These are phyloP conservation scores for Favolaschia claudopus DNA, from an alignment of 768 basidiomycete species.

Conservation along the genomic window DNA sequence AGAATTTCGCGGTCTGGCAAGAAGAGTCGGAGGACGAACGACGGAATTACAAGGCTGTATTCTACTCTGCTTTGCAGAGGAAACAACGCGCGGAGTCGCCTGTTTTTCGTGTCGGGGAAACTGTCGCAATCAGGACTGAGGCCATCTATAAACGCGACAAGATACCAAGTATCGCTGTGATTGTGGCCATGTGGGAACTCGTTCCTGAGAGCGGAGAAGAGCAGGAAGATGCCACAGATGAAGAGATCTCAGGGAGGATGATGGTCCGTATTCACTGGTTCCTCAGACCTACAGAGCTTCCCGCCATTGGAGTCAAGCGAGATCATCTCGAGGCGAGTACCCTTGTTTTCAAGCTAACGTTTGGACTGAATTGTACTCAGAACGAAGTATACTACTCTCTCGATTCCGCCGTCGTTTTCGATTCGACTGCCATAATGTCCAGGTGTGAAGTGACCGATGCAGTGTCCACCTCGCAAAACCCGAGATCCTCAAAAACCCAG, in stretches of 20 bases:
- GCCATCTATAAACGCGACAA: slow-evolving; percentile 48
- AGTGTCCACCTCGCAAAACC: slow-evolving; percentile 19
- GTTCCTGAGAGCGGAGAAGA: slow-evolving; percentile 32
- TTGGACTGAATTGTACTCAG: slow-evolving; percentile 44
- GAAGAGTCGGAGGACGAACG: slow-evolving; percentile 14
- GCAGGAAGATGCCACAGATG: slow-evolving; percentile 37
- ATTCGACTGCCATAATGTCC: slow-evolving; percentile 58
- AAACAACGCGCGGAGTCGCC: slow-evolving; percentile 25
- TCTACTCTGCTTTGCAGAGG: slow-evolving; percentile 18
- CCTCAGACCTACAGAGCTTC: slow-evolving; percentile 68
- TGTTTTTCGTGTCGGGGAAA: slow-evolving; percentile 67
- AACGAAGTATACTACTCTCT: slow-evolving; percentile 81
- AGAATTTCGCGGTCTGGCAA: slow-evolving; percentile 1
- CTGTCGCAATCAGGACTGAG: slow-evolving; percentile 64
- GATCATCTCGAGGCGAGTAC: slow-evolving; percentile 63
- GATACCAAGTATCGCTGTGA: slow-evolving; percentile 71
- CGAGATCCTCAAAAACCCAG: slow-evolving; percentile 6
- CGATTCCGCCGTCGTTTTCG: slow-evolving; percentile 52
- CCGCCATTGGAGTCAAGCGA: slow-evolving; percentile 64
- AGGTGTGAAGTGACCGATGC: slow-evolving; percentile 56
- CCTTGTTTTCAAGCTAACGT: not conserved
- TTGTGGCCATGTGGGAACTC: slow-evolving; percentile 72
- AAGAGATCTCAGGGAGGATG: slow-evolving; percentile 50
- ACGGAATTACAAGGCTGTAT: slow-evolving; percentile 1
- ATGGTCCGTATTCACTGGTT: slow-evolving; percentile 80